phyloP scores from a whole-genome alignment of 192 early-diverging fungal genomes.

The Coemansia sp. region DNA sequence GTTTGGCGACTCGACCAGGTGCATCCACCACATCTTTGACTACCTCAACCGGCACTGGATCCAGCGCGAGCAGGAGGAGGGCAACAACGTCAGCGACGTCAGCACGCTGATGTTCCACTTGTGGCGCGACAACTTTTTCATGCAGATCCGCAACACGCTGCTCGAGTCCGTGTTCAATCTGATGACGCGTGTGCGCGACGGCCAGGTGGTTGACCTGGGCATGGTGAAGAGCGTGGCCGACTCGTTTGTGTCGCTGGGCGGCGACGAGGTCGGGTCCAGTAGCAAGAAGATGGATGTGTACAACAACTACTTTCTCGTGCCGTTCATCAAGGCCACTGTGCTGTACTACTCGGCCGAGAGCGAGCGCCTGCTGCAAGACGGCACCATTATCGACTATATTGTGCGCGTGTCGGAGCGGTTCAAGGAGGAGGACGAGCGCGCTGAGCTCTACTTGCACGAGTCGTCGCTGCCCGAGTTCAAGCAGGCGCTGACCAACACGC shows the following conservation, averaged over 20 bases:
- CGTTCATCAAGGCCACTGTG: conserved; percentile 77
- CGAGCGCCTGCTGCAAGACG: conserved; percentile 86
- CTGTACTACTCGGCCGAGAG: conserved; percentile 88
- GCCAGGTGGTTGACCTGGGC: conserved; percentile 83
- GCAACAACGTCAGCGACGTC: conserved; percentile 83
- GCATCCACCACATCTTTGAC: conserved; percentile 86
- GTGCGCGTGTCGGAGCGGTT: conserved; percentile 75
- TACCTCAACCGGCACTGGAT: conserved; percentile 99
- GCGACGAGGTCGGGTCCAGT: conserved; percentile 73
- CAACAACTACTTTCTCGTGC: conserved; percentile 79
- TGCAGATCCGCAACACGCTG: conserved; percentile 44
- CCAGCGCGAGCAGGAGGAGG: conserved; percentile 93
- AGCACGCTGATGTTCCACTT: conserved; percentile 75
- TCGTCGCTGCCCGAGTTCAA: conserved; percentile 77
- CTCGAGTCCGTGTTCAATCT: conserved; percentile 56
- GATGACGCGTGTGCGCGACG: conserved; percentile 77
- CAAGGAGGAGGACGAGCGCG: conserved; percentile 84
- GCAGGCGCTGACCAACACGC: conserved; percentile 76
- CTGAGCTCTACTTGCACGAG: conserved; percentile 83
- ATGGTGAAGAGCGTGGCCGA: conserved; percentile 87
- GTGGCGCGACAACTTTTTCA: conserved; percentile 76
- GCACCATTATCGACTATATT: conserved; percentile 93
- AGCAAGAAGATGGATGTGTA: conserved; percentile 87
- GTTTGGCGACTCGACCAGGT: conserved; percentile 81
- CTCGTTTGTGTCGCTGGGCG: conserved; percentile 75